Evolutionary conservation across 2,329 filamentous ascomycete species (phyloP), one percentile per base, ranked within the genome.

Genomic region (Pseudogymnoascus sp.): DNA sequence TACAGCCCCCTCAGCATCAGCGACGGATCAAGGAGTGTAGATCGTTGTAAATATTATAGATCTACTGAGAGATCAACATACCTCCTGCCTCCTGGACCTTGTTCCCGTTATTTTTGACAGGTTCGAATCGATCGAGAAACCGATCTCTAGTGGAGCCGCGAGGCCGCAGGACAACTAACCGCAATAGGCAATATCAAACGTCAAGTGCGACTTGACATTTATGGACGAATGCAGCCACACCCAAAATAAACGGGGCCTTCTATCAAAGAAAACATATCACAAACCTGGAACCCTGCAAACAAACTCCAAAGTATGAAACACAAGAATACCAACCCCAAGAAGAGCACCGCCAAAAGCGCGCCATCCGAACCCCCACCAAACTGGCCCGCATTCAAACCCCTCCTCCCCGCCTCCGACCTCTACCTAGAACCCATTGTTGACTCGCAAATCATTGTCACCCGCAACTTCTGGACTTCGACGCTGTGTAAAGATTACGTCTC

Each of bases 401-500:
- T 87, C 34, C 70, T 85, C 40, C 80, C 84, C 53, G 66, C 80
- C 23, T 74, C 77, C 40, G 80, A 86, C 69, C 79, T 89, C 8
- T 71, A 74, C n/a, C 75, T 88, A 23, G 74, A 80, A 3, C 77
- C 80, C 18, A 67, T 85, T 11, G 72, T 87, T n/a, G 73, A 77
- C 7, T 77, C 79, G 49, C 87, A 89, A 70, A 88, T 90, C 61
- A 75, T 89, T 60, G 81, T 85, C 0, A 82, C 89, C 63, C 79
- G 80, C 3, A 83, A 84, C 63, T 81, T 90, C 69, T 86, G 85
- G 75, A 84, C 86, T 0, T 75, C 80, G 1, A 80, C 78, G 1
- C 77, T 90, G 7, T 89, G 86, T 78, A 86, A 82, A 69, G 81
- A 75, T 46, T 89, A 88, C 70, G 80, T 86, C 8, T 79, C 80